phyloP scores from a whole-genome alignment of 257 asterid genomes.

The Solanum chiquidenum region DNA sequence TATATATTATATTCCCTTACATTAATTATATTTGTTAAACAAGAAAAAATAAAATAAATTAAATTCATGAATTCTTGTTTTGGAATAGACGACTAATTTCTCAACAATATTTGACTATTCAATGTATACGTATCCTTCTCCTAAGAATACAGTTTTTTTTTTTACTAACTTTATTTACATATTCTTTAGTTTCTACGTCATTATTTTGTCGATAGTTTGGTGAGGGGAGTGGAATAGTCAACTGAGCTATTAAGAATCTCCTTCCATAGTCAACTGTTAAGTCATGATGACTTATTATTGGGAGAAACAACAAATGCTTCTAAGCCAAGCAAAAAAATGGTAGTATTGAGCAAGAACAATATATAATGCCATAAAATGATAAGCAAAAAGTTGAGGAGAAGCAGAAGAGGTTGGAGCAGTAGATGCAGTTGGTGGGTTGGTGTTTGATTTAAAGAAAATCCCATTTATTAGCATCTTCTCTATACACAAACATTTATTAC shows the following conservation, averaged over 20 bases:
- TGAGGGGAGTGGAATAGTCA: no score
- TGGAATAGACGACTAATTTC: neutral
- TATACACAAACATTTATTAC: constrained; percentile 1
- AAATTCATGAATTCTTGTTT: neutral
- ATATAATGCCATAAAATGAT: no score
- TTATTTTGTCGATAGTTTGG: no score
- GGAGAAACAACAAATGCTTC: no score
- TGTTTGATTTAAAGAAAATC: neutral
- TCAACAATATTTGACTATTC: neutral
- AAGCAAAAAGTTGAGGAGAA: no score
- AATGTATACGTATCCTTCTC: neutral
- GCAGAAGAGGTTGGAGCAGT: neutral
- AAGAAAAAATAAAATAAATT: neutral
- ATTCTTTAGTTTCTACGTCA: no score
- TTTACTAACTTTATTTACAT: no score
- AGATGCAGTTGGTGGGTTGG: constrained; percentile 4
- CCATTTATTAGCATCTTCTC: neutral
- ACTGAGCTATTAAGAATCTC: no score
- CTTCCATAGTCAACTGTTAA: no score
- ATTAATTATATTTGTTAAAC: neutral
- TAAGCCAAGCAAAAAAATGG: no score
- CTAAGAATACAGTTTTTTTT: neutral
- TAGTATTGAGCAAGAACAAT: no score
- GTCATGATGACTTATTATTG: no score
- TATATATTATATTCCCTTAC: neutral